These are phyloP conservation scores for Tremella yokohamensis DNA, from an alignment of 768 basidiomycete species.

Conservation along the genomic window DNA sequence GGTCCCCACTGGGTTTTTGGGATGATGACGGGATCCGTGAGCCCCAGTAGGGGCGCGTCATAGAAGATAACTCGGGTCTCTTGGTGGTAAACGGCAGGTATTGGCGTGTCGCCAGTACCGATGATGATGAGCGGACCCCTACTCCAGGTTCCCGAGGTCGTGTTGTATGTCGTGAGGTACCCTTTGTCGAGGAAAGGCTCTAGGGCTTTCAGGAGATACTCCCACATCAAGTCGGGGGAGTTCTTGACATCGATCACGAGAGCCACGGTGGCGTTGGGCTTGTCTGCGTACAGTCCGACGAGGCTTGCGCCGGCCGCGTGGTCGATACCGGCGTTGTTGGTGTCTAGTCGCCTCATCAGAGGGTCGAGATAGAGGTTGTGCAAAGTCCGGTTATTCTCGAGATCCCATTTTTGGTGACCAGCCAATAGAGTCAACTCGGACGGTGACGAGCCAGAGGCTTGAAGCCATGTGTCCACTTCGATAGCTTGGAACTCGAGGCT, in stretches of 20 bases:
- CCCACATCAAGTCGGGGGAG: constrained; percentile 20
- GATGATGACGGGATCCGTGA: constrained; percentile 14
- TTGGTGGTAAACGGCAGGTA: constrained; percentile 15
- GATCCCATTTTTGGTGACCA: constrained; percentile 22
- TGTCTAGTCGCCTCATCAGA: constrained; percentile 23
- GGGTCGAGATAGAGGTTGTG: constrained; percentile 27
- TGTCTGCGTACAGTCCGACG: constrained; percentile 22
- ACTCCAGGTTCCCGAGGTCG: constrained; percentile 13
- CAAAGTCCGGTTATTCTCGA: constrained; percentile 18
- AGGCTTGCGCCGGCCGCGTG: neutral
- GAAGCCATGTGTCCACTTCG: constrained; percentile 26
- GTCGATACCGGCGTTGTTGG: constrained; percentile 11
- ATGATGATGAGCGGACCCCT: constrained; percentile 32
- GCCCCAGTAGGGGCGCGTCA: constrained; percentile 23
- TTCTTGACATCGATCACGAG: constrained; percentile 28
- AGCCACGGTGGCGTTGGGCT: constrained; percentile 16
- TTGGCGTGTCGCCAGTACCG: constrained; percentile 32
- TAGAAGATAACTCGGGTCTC: constrained; percentile 30
- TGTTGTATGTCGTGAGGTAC: constrained; percentile 23
- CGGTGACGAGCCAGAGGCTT: neutral
- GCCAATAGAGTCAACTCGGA: constrained; percentile 16
- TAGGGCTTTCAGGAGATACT: constrained; percentile 23
- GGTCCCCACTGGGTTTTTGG: constrained; percentile 12
- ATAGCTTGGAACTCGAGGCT: constrained; percentile 26
- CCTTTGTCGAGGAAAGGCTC: constrained; percentile 28